These are phyloP conservation scores for Paralagenidium karlingii DNA, from an alignment of 352 stramenopile genomes.

Conservation along the genomic window DNA sequence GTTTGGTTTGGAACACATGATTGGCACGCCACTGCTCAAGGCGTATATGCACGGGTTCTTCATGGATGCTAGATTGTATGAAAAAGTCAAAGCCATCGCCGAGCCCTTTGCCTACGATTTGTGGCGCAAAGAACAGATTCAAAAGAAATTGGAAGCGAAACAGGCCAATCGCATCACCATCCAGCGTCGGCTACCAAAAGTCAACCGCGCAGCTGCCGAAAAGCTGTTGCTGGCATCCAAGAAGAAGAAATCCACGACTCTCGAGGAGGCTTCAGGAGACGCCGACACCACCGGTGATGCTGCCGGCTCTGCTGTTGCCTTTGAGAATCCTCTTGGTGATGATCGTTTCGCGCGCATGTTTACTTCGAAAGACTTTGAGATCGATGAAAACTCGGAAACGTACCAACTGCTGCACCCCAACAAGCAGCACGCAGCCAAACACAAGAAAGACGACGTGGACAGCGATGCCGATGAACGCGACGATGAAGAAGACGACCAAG, in stretches of 20 bases:
- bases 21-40: conserved; percentile 94
- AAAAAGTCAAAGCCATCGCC: conserved; percentile 91
- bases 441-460: conserved; percentile 88
- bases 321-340: conserved; percentile 85
- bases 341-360: conserved; percentile 97
- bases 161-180: conserved; percentile 85
- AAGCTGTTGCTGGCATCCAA: conserved; percentile 58
- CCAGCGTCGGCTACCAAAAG: conserved; percentile 74
- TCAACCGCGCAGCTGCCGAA: conserved; percentile 85
- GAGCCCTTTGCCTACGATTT: conserved; percentile 98
- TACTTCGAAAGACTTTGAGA: conserved; percentile 94
- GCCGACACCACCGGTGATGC: conserved; percentile 13
- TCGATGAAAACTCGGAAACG: conserved; percentile 94
- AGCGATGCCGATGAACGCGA: conserved; percentile 75
- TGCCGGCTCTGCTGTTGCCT: conserved; percentile 11
- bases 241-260: conserved; percentile 39
- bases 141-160: conserved; percentile 88
- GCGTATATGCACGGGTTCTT: conserved; percentile 99
- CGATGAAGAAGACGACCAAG: conserved; percentile 32
- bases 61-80: conserved; percentile 97
- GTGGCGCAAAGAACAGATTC: conserved; percentile 94
- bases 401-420: conserved; percentile 94
- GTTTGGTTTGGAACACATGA: conserved; percentile 95
- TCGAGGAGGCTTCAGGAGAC: conserved; percentile 12
- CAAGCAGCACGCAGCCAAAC: conserved; percentile 48